These are phyloP conservation scores for Stagonosporopsis tanaceti DNA, from an alignment of 2,329 filamentous ascomycete species.

Conservation along the genomic window DNA sequence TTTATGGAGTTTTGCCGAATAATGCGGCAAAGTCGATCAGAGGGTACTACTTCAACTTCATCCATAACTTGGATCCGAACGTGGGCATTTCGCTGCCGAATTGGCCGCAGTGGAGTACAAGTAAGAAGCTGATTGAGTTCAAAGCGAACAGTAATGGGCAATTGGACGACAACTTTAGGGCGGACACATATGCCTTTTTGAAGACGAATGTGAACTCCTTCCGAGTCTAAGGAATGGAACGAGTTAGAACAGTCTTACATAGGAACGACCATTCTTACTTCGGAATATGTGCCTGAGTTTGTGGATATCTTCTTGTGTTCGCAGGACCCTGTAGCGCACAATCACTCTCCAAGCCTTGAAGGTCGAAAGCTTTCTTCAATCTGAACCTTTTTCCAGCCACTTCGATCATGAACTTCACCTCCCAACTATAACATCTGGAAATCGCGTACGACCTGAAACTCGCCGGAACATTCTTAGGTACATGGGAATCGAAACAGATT, in stretches of 20 bases:
- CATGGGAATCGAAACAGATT: background rate
- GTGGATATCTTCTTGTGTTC: background rate
- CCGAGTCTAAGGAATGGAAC: background rate
- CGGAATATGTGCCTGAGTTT: background rate
- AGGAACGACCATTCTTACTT: background rate
- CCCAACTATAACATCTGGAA: background rate
- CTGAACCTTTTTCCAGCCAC: background rate
- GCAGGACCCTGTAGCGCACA: background rate
- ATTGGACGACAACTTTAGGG: constrained; percentile 60
- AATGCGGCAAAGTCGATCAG: constrained; percentile 68
- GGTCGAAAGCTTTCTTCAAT: background rate
- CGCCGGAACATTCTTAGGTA: background rate
- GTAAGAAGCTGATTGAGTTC: constrained; percentile 62
- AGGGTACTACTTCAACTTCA: constrained; percentile 76
- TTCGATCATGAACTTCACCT: background rate
- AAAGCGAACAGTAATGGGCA: constrained; percentile 48
- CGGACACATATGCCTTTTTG: constrained; percentile 55
- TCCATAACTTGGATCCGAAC: constrained; percentile 76
- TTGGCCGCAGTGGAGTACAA: constrained; percentile 64
- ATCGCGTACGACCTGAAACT: background rate
- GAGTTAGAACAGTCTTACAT: background rate
- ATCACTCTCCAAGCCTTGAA: background rate
- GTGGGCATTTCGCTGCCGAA: constrained; percentile 53
- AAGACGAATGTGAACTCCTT: constrained; percentile 30
- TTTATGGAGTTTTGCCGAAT: constrained; percentile 70